These are phyloP conservation scores for Alternaria sp. DNA, from an alignment of 2,329 filamentous ascomycete genomes.

Conservation along the genomic window DNA sequence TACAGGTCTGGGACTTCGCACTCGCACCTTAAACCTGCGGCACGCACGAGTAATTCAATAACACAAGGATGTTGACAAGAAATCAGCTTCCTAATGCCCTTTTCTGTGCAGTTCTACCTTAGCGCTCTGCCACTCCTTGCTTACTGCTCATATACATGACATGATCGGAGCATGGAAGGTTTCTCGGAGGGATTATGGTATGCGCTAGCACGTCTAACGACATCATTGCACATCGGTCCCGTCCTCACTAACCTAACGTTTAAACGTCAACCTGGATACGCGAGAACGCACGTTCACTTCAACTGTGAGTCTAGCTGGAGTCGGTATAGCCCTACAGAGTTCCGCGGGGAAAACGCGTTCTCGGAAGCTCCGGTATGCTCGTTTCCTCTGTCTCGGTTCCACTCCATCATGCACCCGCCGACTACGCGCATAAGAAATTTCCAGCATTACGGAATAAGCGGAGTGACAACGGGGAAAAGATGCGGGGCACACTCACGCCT, in stretches of 20 bases:
- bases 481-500: not conserved
- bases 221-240: slow-evolving; percentile 2
- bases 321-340: not conserved
- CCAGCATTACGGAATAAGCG: not conserved
- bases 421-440: not conserved
- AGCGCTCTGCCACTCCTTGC: not conserved
- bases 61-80: not conserved
- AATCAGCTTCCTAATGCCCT: not conserved
- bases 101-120: not conserved
- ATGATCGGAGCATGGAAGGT: slow-evolving; percentile 3
- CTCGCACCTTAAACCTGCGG: slow-evolving; percentile 10
- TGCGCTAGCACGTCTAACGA: not conserved
- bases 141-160: not conserved
- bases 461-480: not conserved
- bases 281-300: not conserved
- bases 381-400: not conserved
- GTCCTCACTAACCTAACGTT: not conserved
- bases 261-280: not conserved
- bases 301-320: not conserved
- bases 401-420: not conserved
- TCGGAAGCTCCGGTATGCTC: not conserved
- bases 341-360: not conserved
- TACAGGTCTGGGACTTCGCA: slow-evolving; percentile 48
- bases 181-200: not conserved
- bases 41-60: not conserved